Base-by-base conservation (phyloP, 1,284 basidiomycete genomes). In the Xerocomus minutiporus region DNA sequence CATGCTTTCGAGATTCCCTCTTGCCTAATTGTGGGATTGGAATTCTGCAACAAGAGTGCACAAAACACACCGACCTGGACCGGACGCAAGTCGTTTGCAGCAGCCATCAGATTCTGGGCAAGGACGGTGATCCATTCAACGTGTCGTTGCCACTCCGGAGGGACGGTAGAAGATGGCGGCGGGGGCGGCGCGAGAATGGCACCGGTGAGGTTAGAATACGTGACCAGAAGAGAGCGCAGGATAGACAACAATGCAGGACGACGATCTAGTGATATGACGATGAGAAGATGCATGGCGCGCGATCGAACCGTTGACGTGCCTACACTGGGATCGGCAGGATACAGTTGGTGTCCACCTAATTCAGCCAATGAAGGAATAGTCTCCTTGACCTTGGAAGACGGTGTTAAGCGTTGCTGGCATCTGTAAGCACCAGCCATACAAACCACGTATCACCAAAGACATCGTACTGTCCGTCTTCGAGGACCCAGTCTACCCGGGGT, bases 391-490 rank as follows among this genome's bases (percentile, higher is more conserved):
- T 90, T 39, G 31, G 13, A 35, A 29, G 38, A 46, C 26, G 9
- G 25, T 43, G 56, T 59, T 20, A 55, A 55, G 54, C 29, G 53
- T 50, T 53, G 53, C 48, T 52, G 26, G 51, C 46, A 50, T 31
- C 25, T 41, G 53, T n/a, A 54, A 47, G 53, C 60, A 62, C 59
- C 15, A 31, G 50, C 60, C 80, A 61, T 67, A 90, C 87, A 83
- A 83, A 82, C 88, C 88, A 90, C 60, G 77, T 77, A 65, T 90
- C 87, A n/a, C 86, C 88, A 65, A 85, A 91, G 17, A 85, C 85
- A 52, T 78, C 79, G 60, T 88, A 90, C 57, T 81, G 73, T 0
- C 84, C 82, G 41, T 83, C 79, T 46, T 90, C 87, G 1, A 86
- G 71, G 51, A 91, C 88, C 88, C 88, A 91, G 64, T 91, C 88